Percentiles rank a stretch among this genome's conserved stretches.
Evolutionary conservation across 2,329 filamentous ascomycete species (phyloP).

Genomic region (Curvularia sp.): DNA sequence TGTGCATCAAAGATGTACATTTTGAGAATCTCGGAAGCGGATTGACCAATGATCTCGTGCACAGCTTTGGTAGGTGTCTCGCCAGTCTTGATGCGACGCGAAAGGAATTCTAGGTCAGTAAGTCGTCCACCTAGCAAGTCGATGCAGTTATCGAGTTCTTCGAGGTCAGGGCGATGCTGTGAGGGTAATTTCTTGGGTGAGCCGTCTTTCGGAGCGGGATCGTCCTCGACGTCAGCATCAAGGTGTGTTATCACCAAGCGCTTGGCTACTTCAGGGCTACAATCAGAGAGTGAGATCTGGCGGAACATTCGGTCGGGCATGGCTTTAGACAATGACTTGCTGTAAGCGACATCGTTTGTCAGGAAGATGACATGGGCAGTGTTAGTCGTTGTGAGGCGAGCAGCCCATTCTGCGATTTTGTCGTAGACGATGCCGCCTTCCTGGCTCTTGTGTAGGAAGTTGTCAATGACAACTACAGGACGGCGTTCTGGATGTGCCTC

Average conservation of each 20-base stretch:
- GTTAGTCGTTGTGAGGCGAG: constrained; percentile 82
- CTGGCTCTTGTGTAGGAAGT: constrained; percentile 79
- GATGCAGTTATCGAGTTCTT: constrained; percentile 82
- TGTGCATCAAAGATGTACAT: constrained; percentile 78
- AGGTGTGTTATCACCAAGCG: constrained; percentile 88
- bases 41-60: constrained; percentile 85
- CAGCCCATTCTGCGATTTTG: constrained; percentile 80
- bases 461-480: constrained; percentile 87
- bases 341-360: constrained; percentile 86
- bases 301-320: constrained; percentile 91
- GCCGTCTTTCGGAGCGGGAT: constrained; percentile 48
- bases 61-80: constrained; percentile 83
- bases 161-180: constrained; percentile 63
- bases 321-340: constrained; percentile 84
- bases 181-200: constrained; percentile 55
- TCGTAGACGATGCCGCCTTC: constrained; percentile 58
- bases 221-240: constrained; percentile 58
- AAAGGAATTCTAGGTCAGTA: constrained; percentile 93
- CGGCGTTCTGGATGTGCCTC: constrained; percentile 86
- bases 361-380: constrained; percentile 94
- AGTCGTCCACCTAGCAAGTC: constrained; percentile 84
- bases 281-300: constrained; percentile 83
- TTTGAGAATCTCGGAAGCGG: constrained; percentile 87
- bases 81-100: constrained; percentile 85
- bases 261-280: constrained; percentile 82